These are phyloP conservation scores for Fonsecaea monophora DNA, from an alignment of 2,329 filamentous ascomycete species.

Conservation along the genomic window DNA sequence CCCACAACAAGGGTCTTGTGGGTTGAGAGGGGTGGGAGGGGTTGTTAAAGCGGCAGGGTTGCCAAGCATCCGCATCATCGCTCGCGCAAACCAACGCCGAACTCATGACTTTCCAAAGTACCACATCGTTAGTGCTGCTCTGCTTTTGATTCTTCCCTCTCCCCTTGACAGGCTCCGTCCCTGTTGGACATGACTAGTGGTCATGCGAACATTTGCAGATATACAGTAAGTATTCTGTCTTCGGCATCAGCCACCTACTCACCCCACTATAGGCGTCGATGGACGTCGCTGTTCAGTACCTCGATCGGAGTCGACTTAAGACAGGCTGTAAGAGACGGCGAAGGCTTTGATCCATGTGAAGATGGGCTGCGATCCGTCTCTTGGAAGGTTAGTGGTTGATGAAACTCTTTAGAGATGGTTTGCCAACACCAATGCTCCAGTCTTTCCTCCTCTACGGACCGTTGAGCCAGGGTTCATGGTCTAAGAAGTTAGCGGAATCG, in stretches of 20 bases:
- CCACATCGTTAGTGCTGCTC: background rate
- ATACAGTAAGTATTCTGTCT: conserved; percentile 56
- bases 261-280: conserved; percentile 54
- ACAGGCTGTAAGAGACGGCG: conserved; percentile 67
- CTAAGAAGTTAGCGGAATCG: conserved; percentile 68
- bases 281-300: conserved; percentile 67
- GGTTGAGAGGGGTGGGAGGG: background rate
- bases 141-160: background rate
- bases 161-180: background rate
- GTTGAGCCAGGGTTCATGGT: conserved; percentile 71
- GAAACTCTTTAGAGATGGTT: background rate
- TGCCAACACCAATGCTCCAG: conserved; percentile 53
- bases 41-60: background rate
- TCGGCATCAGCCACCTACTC: background rate
- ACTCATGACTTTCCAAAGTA: background rate
- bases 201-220: conserved; percentile 64
- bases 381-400: conserved; percentile 74
- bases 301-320: conserved; percentile 67
- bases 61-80: conserved; percentile 4
- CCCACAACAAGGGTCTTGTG: background rate
- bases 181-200: conserved; percentile 27
- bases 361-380: conserved; percentile 82
- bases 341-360: conserved; percentile 67
- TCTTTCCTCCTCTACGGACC: conserved; percentile 80
- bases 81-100: background rate